A percentile compares a stretch with the other conserved stretches of the same genome.
These are phyloP conservation scores for Macadamia integrifolia DNA, from an alignment of 164 flowering plant species.

Conservation along the genomic window DNA sequence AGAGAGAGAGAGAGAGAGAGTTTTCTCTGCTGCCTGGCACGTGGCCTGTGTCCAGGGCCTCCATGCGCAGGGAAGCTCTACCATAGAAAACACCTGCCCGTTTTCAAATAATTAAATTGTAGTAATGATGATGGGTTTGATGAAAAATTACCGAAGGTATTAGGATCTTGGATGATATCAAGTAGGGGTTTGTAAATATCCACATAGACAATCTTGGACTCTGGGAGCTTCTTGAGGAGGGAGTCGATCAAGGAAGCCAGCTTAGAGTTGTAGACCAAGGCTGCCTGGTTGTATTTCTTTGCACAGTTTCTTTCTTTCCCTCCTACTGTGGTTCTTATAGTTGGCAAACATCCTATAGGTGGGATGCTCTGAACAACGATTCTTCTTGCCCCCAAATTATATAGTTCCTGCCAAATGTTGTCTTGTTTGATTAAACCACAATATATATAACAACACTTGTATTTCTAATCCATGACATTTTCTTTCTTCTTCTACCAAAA, in stretches of 20 bases:
- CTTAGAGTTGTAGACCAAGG: conserved; percentile 38
- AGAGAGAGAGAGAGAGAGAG: no score
- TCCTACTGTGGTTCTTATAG: conserved; percentile 38
- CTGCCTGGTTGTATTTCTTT: conserved; percentile 27
- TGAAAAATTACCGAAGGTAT: background rate
- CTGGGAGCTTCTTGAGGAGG: conserved; percentile 16
- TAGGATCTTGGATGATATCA: conserved; percentile 31
- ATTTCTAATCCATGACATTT: no score
- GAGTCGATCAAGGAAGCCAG: conserved; percentile 18
- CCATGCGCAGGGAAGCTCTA: no score
- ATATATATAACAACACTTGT: no score
- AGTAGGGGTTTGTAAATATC: conserved; percentile 35
- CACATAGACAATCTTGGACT: conserved; percentile 24
- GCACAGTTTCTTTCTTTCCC: conserved; percentile 29
- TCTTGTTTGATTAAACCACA: no score
- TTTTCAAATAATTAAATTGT: background rate
- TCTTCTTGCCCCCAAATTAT: conserved; percentile 44
- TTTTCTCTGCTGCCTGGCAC: no score
- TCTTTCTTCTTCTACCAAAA: no score
- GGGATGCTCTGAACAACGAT: conserved; percentile 33
- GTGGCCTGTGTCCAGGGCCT: no score
- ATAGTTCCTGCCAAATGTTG: conserved; percentile 28
- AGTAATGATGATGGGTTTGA: no score
- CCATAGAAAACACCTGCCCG: no score
- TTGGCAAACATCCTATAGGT: conserved; percentile 52